Evolutionary conservation across 23 red algal species (phyloP), one percentile per base, ranked within the genome.

Genomic region (Gracilaria domingensis): DNA sequence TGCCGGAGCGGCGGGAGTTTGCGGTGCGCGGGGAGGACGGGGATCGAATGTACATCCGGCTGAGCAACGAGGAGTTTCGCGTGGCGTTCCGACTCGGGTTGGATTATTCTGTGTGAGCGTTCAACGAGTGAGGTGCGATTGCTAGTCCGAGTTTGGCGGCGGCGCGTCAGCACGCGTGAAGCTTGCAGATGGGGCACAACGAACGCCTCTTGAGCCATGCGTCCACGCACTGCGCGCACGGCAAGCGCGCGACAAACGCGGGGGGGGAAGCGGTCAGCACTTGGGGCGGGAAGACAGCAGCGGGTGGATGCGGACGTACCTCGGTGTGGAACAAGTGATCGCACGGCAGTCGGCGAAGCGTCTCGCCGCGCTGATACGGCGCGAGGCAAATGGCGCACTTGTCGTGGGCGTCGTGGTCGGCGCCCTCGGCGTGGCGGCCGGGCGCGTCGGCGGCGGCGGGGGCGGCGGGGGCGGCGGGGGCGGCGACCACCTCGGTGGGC

Each of bases 21-120:
- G 75, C 83, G 33, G 28, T 82, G 12, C 37, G 26, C 12, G 88
- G 88, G 13, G 29, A 29, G 5, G 55, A 81, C 34, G 77, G 32
- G 57, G 85, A 89, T 71, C 75, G 88, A 54, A 91, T 91, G 88
- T 82, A 91, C 78, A 74, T 75, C 29, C 67, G 85, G 24, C 48
- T 89, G 45, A 64, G 85, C 37, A 29, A 50, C 3, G 85, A 89
- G 20, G 74, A 89, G 37, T 89, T 89, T 71, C 85, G 85, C 38
- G 85, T 89, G 0, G 85, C 51, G 50, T 80, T 89, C 42, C 51
- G 85, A 36, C 54, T 89, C 21, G 70, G 51, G 30, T 45, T 89
- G 62, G 74, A 89, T 79, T 80, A 89, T 64, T 78, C 70, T 40
- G 57, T 89, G 14, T 89, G 49, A 62, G n/a, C 23, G n/a, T n/a